phyloP scores from a whole-genome alignment of 2,329 filamentous ascomycete species.

The Colletotrichum australisinense region DNA sequence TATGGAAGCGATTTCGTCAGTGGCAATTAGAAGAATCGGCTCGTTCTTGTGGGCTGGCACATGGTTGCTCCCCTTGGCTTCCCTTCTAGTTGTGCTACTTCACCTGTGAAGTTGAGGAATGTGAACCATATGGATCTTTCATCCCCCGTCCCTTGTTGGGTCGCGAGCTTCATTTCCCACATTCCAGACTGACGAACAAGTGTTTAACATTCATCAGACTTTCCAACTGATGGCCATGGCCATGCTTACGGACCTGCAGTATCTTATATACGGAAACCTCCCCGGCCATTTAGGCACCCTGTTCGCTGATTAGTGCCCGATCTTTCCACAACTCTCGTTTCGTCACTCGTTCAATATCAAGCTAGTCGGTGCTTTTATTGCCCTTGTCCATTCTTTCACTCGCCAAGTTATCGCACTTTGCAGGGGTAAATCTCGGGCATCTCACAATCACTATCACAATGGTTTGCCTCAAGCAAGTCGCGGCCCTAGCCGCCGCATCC shows the following conservation, averaged over 20 bases:
- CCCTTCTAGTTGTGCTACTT: background rate
- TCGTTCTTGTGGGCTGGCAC: too few relatives aligned
- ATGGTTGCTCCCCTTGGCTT: background rate
- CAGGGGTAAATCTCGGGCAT: background rate
- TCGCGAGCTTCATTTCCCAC: slow-evolving; percentile 5
- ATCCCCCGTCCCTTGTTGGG: background rate
- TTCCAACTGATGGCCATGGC: background rate
- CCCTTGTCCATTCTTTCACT: background rate
- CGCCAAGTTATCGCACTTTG: background rate
- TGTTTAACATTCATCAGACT: background rate
- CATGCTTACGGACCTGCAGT: background rate
- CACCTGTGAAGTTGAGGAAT: slow-evolving; percentile 6
- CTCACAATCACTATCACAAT: background rate
- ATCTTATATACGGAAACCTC: background rate
- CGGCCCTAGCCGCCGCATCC: slow-evolving; percentile 7
- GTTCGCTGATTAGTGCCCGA: background rate
- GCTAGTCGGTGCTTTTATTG: background rate
- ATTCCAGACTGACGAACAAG: slow-evolving; percentile 2
- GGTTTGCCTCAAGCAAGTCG: slow-evolving; percentile 6
- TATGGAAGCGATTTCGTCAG: background rate
- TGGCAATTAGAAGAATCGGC: background rate
- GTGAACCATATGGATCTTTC: background rate
- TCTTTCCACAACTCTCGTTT: background rate
- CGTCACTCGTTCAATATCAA: background rate
- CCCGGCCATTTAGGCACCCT: background rate